phyloP scores from a whole-genome alignment of 1,139 yeast species.

The Yamadazyma diddensiae region DNA sequence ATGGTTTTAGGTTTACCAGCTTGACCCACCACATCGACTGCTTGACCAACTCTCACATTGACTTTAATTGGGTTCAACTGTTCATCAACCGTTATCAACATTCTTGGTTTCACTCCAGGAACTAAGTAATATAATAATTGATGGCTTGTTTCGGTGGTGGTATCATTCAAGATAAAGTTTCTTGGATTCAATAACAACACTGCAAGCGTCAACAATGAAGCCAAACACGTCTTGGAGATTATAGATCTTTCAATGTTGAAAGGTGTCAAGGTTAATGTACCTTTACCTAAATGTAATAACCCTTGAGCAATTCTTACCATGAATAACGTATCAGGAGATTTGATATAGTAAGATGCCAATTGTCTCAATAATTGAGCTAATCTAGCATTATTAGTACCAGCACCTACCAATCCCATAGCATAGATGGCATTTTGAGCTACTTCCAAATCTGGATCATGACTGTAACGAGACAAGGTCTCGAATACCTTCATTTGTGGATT shows the following conservation, averaged over 20 bases:
- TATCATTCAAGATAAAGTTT: slow-evolving; percentile 53
- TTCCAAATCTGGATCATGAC: slow-evolving; percentile 93
- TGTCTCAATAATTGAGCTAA: slow-evolving; percentile 93
- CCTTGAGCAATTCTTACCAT: slow-evolving; percentile 97
- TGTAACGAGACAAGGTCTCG: slow-evolving; percentile 91
- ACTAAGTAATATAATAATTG: slow-evolving; percentile 79
- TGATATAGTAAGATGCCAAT: slow-evolving; percentile 87
- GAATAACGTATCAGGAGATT: slow-evolving; percentile 87
- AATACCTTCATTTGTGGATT: slow-evolving; percentile 97
- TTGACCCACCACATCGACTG: slow-evolving; percentile 97
- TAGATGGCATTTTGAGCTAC: slow-evolving; percentile 95
- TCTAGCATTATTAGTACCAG: slow-evolving; percentile 98
- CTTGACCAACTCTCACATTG: slow-evolving; percentile 96
- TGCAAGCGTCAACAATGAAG: slow-evolving; percentile 81
- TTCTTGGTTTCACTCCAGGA: slow-evolving; percentile 89
- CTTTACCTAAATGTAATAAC: slow-evolving; percentile 90
- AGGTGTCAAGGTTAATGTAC: slow-evolving; percentile 86
- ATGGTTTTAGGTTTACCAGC: slow-evolving; percentile 99
- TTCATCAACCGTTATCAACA: slow-evolving; percentile 90
- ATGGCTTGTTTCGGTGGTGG: slow-evolving; percentile 61
- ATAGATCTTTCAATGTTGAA: slow-evolving; percentile 88
- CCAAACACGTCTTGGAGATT: slow-evolving; percentile 84
- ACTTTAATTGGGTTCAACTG: slow-evolving; percentile 85
- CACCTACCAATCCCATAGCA: slow-evolving; percentile 97
- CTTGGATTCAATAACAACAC: slow-evolving; percentile 86